Evolutionary conservation across 164 flowering plant genomes (phyloP).

Genomic region (Houttuynia cordata): DNA sequence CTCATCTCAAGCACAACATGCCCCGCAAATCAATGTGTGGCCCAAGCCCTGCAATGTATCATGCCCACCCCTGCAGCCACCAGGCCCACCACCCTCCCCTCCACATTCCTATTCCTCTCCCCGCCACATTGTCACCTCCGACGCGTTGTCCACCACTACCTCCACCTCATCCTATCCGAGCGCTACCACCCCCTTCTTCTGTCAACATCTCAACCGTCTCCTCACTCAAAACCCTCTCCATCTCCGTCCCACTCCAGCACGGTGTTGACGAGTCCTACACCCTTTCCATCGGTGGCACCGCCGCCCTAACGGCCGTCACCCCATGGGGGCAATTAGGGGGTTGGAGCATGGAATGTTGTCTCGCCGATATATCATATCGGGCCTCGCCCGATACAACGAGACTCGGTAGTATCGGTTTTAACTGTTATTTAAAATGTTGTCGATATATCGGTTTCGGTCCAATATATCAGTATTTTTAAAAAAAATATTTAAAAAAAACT

Average conservation of each 20-base stretch:
- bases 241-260: slow-evolving; percentile 39
- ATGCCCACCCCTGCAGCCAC: slow-evolving; percentile 36
- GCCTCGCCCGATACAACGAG: no score
- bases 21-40: slow-evolving; percentile 42
- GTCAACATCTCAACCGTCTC: slow-evolving; percentile 19
- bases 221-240: slow-evolving; percentile 17
- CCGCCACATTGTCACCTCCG: slow-evolving; percentile 36
- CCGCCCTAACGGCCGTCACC: slow-evolving; percentile 38
- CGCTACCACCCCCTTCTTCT: slow-evolving; percentile 30
- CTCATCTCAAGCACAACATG: no score
- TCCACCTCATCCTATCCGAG: slow-evolving; percentile 28
- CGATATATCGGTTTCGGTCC: no score
- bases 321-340: slow-evolving; percentile 84
- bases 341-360: no score
- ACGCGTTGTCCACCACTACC: slow-evolving; percentile 33
- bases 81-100: slow-evolving; percentile 33
- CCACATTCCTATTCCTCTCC: slow-evolving; percentile 30
- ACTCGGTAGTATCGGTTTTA: no score
- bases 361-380: no score
- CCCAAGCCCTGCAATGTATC: slow-evolving; percentile 45
- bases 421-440: no score
- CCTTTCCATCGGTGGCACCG: slow-evolving; percentile 26
- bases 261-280: slow-evolving; percentile 57
- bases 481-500: no score
- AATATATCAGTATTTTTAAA: no score